phyloP scores from a whole-genome alignment of 1,139 yeast species.

The Diutina siamensis region DNA sequence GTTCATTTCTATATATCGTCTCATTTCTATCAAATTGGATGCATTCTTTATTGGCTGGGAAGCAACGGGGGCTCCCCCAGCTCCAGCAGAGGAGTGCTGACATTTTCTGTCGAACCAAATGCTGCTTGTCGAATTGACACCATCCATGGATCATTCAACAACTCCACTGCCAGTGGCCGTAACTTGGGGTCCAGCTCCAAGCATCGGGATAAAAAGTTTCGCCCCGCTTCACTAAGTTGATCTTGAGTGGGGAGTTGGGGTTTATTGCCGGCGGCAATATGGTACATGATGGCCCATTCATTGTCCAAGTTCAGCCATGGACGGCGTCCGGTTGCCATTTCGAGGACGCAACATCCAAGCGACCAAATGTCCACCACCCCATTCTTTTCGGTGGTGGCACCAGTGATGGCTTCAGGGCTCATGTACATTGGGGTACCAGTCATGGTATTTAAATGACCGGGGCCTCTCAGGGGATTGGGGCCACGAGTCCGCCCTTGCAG shows the following conservation, averaged over 20 bases:
- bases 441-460: conserved; percentile 38
- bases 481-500: conserved; percentile 41
- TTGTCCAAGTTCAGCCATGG: conserved; percentile 92
- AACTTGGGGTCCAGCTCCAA: conserved; percentile 72
- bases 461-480: conserved; percentile 6
- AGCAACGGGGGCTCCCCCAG: conserved; percentile 7
- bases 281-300: conserved; percentile 98
- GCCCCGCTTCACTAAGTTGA: conserved; percentile 68
- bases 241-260: conserved; percentile 77
- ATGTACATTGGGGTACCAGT: conserved; percentile 99
- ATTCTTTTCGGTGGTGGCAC: conserved; percentile 49
- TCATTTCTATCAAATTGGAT: not conserved
- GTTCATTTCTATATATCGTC: no score
- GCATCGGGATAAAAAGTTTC: conserved; percentile 59
- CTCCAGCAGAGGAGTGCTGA: conserved; percentile 32
- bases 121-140: conserved; percentile 62
- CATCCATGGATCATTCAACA: conserved; percentile 87
- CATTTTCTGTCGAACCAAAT: conserved; percentile 34
- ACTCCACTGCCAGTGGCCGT: conserved; percentile 76
- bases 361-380: conserved; percentile 84
- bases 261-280: conserved; percentile 89
- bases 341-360: conserved; percentile 68
- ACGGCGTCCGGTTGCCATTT: conserved; percentile 74
- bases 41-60: not conserved
- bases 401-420: conserved; percentile 96